Evolutionary conservation across 2,329 filamentous ascomycete species (phyloP).

Genomic region (Aspergillus chevalieri): DNA sequence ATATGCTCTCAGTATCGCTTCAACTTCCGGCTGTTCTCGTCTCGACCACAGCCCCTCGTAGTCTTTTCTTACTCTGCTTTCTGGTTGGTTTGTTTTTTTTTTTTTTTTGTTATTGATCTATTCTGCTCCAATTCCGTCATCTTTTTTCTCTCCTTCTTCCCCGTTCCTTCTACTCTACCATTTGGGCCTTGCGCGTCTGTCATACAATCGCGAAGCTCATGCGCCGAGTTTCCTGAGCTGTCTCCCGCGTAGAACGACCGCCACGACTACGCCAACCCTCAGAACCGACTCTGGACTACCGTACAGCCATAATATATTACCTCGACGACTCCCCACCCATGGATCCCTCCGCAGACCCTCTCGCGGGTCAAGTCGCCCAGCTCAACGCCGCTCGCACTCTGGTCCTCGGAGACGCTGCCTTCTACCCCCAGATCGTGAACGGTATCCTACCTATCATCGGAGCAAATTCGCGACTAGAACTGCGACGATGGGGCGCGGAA

Average conservation of each 20-base stretch:
- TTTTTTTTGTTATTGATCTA: not conserved
- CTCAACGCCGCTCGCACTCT: conserved; percentile 86
- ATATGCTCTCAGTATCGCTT: not conserved
- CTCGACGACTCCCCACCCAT: conserved; percentile 34
- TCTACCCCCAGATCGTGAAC: conserved; percentile 87
- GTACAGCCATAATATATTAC: not conserved
- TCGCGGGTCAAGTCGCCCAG: conserved; percentile 75
- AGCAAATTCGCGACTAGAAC: conserved; percentile 64
- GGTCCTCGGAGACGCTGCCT: conserved; percentile 75
- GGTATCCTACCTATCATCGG: conserved; percentile 89
- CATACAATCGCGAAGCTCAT: not conserved
- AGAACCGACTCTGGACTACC: not conserved
- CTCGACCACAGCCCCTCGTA: not conserved
- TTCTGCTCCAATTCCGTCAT: not conserved
- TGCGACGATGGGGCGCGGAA: conserved; percentile 92
- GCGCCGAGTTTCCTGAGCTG: not conserved
- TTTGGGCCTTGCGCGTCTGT: not conserved
- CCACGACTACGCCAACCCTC: not conserved
- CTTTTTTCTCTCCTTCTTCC: not conserved
- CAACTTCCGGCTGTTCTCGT: not conserved
- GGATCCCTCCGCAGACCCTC: conserved; percentile 51
- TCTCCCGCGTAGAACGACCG: not conserved
- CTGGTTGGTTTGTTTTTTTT: not conserved
- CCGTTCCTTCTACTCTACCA: not conserved
- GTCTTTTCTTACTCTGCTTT: not conserved